A percentile compares a stretch with the other conserved stretches of the same genome.
phyloP scores from a whole-genome alignment of 2,329 filamentous ascomycete genomes.

The Malbranchea cinnamomea region DNA sequence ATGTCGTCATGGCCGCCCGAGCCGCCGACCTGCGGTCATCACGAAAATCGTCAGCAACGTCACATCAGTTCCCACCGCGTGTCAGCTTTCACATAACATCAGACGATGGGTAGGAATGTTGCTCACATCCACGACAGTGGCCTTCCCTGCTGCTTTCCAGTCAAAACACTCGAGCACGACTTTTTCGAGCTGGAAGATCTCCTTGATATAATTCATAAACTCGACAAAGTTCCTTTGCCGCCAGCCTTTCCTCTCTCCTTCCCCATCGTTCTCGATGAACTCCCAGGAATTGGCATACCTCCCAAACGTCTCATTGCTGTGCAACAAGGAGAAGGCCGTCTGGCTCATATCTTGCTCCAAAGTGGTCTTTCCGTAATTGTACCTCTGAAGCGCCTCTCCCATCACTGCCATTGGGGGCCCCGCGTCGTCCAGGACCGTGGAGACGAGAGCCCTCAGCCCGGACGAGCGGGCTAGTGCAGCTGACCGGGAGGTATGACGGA shows the following conservation, averaged over 20 bases:
- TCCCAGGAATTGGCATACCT: conserved; percentile 14
- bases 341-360: conserved; percentile 7
- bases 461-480: conserved; percentile 5
- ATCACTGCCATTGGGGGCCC: conserved; percentile 5
- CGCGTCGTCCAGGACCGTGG: conserved; percentile 6
- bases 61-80: background rate
- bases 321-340: conserved; percentile 1
- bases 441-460: conserved; percentile 4
- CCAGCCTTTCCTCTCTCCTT: conserved; percentile 8
- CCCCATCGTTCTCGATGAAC: conserved; percentile 18
- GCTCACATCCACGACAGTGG: conserved; percentile 7
- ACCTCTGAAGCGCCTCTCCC: conserved; percentile 6
- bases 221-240: conserved; percentile 2
- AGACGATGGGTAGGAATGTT: background rate
- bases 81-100: background rate
- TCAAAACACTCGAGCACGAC: conserved; percentile 6
- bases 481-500: conserved; percentile 7
- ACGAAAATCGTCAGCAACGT: background rate
- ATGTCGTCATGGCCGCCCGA: conserved; percentile 7
- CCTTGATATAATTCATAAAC: conserved; percentile 6
- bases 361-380: conserved; percentile 4
- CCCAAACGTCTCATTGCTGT: conserved; percentile 4
- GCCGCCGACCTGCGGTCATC: conserved; percentile 9
- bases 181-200: conserved; percentile 6
- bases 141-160: conserved; percentile 7